A percentile compares a stretch with the other conserved stretches of the same genome.
Evolutionary conservation across 306 rosid genomes (phyloP).

Genomic region (Cicer bijugum): DNA sequence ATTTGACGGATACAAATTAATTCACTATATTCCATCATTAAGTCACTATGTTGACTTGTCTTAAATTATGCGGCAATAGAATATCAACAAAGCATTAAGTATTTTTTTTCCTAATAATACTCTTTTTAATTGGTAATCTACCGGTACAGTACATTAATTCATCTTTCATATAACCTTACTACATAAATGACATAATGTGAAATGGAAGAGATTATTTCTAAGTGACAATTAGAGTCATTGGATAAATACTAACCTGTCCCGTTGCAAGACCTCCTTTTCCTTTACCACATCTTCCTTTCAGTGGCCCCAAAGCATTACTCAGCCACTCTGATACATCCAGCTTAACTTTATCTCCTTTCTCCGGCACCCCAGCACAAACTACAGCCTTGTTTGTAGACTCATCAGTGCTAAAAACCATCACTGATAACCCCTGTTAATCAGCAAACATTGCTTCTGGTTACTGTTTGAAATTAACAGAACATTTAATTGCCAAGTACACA

Average conservation of each 20-base stretch:
- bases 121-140: background rate
- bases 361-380: constrained; percentile 96
- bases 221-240: background rate
- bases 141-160: background rate
- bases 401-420: constrained; percentile 92
- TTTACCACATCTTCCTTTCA: constrained; percentile 89
- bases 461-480: constrained; percentile 31
- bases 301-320: constrained; percentile 73
- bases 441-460: constrained; percentile 41
- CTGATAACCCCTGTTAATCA: constrained; percentile 75
- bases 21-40: too few relatives aligned
- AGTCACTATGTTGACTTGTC: background rate
- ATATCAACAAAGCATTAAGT: constrained; percentile 5
- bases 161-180: background rate
- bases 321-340: constrained; percentile 94
- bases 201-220: background rate
- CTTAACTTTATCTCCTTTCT: constrained; percentile 59
- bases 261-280: constrained; percentile 96
- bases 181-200: background rate
- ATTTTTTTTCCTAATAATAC: background rate
- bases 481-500: background rate
- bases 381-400: constrained; percentile 83
- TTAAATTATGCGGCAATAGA: background rate
- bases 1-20: too few relatives aligned
- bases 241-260: constrained; percentile 79